These are phyloP conservation scores for Inosperma sp. DNA, from an alignment of 768 basidiomycete genomes.

Conservation along the genomic window DNA sequence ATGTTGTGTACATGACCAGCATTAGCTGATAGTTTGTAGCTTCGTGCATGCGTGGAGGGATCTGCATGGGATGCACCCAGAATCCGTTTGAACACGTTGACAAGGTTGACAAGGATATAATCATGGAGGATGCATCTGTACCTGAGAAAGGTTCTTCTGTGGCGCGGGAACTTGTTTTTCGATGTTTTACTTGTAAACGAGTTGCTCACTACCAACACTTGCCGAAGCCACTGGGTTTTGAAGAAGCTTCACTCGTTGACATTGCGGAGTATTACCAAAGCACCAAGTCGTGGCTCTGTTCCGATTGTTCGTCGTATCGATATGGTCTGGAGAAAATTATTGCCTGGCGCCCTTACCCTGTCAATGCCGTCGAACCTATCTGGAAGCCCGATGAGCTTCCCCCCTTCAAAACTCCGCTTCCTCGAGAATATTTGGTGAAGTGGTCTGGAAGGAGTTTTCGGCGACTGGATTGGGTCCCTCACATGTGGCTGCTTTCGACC, in stretches of 20 bases:
- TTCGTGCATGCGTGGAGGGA: constrained; percentile 66
- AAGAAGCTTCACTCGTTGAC: constrained; percentile 33
- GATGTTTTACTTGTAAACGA: constrained; percentile 81
- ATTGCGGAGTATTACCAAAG: constrained; percentile 62
- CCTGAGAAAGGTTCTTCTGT: neutral
- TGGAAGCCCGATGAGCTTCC: constrained; percentile 32
- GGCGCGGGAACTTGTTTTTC: constrained; percentile 57
- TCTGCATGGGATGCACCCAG: constrained; percentile 74
- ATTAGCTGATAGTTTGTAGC: constrained; percentile 25
- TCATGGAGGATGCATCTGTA: constrained; percentile 32
- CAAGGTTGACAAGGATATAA: constrained; percentile 23
- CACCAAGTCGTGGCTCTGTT: constrained; percentile 58
- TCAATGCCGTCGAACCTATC: constrained; percentile 52
- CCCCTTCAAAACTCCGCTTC: constrained; percentile 56
- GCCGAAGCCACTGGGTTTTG: constrained; percentile 39
- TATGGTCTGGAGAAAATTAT: constrained; percentile 78
- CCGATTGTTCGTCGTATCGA: constrained; percentile 69
- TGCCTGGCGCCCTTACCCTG: constrained; percentile 85
- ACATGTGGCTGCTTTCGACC: constrained; percentile 82
- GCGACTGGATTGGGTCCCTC: constrained; percentile 83
- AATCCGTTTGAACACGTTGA: constrained; percentile 36
- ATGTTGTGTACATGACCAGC: neutral
- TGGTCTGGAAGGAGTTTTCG: constrained; percentile 79
- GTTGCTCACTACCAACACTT: constrained; percentile 79
- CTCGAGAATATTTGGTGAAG: constrained; percentile 92